Evolutionary conservation across 306 rosid species (phyloP).

Genomic region (Pyrus betulifolia): DNA sequence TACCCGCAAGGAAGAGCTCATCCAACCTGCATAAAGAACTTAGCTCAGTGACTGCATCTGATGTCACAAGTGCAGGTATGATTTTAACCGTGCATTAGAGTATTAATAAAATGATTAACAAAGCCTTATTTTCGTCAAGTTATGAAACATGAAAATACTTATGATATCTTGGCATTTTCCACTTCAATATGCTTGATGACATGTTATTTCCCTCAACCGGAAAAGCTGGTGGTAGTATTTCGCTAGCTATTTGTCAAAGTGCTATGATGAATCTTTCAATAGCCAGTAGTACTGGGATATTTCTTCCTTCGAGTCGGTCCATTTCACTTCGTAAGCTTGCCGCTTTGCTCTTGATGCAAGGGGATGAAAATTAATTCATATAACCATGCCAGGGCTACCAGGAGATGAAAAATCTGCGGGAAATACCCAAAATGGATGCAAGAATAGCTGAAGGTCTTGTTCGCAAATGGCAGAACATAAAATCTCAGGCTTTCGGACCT

Average conservation of each 20-base stretch:
- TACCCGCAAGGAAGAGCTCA: conserved; percentile 48
- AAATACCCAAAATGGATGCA: conserved; percentile 70
- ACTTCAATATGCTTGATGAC: background rate
- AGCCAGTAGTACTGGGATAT: background rate
- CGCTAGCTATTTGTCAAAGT: background rate
- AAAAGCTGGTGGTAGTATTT: background rate
- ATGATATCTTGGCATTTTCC: background rate
- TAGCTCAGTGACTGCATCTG: conserved; percentile 43
- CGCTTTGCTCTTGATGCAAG: background rate
- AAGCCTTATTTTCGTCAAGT: background rate
- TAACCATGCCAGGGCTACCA: conserved; percentile 34
- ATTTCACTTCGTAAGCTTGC: background rate
- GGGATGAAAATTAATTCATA: background rate
- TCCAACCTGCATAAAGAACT: conserved; percentile 30
- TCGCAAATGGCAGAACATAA: conserved; percentile 79
- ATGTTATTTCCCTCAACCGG: background rate
- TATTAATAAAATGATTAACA: background rate
- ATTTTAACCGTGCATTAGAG: background rate
- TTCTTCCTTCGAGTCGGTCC: background rate
- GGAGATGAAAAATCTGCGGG: conserved; percentile 40
- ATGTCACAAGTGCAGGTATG: conserved; percentile 51
- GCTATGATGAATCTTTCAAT: too few species aligned
- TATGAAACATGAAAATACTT: background rate
- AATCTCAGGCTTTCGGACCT: conserved; percentile 87
- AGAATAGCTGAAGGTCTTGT: conserved; percentile 85